Evolutionary conservation across 2,329 filamentous ascomycete species (phyloP).

Genomic region (Colletotrichum karsti): DNA sequence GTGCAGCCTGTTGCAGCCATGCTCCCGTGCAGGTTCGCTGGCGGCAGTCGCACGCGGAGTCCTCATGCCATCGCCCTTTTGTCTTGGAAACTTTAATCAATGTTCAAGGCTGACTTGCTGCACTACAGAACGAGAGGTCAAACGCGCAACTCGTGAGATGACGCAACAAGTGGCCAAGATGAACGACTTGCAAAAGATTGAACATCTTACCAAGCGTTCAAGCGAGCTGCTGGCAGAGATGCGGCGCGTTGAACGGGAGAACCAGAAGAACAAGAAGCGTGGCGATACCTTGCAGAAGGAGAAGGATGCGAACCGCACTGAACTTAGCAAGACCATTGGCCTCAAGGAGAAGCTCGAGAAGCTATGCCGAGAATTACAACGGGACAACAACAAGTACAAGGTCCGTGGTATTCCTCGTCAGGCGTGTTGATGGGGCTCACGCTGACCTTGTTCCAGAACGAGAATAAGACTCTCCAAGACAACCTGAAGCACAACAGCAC

Average conservation of each 20-base stretch:
- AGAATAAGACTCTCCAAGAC: conserved; percentile 91
- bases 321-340: conserved; percentile 87
- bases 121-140: conserved; percentile 85
- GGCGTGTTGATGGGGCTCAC: not conserved
- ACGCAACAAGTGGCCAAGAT: conserved; percentile 90
- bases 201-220: conserved; percentile 89
- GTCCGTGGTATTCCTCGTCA: conserved; percentile 54
- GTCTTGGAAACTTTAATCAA: not conserved
- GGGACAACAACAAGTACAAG: conserved; percentile 99
- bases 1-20: not conserved
- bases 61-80: not conserved
- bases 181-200: conserved; percentile 90
- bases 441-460: conserved; percentile 65
- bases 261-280: conserved; percentile 94
- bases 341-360: conserved; percentile 98
- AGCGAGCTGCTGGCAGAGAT: conserved; percentile 92
- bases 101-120: conserved; percentile 37
- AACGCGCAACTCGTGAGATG: conserved; percentile 91
- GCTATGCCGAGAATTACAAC: conserved; percentile 90
- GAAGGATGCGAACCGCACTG: conserved; percentile 87
- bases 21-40: not conserved
- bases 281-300: conserved; percentile 96
- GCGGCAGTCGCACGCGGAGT: not conserved
- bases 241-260: conserved; percentile 94
- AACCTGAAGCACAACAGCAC: conserved; percentile 84